phyloP scores from a whole-genome alignment of 176 grass and related monocot genomes.

The Hsuehochloa calcarea region DNA sequence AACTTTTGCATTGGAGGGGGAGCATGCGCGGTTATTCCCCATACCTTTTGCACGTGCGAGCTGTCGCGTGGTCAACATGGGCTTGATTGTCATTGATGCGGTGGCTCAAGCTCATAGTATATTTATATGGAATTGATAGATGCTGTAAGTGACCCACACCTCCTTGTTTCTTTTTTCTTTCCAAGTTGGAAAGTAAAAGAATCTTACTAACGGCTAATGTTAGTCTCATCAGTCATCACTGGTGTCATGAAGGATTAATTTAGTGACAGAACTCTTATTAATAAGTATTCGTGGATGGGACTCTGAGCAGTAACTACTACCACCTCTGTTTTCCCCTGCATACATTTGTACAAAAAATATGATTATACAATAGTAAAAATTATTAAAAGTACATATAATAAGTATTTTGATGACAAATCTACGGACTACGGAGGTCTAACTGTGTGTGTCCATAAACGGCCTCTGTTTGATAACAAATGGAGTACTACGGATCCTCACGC shows the following conservation, averaged over 20 bases:
- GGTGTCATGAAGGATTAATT: background rate
- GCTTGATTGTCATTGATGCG: background rate
- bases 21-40: constrained; percentile 24
- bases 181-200: constrained; percentile 3
- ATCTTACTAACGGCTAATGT: constrained; percentile 25
- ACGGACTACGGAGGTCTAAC: background rate
- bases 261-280: background rate
- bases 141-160: constrained; percentile 22
- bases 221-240: background rate
- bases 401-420: background rate
- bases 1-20: constrained; percentile 19
- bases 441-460: background rate
- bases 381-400: background rate
- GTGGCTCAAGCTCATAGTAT: background rate
- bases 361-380: background rate
- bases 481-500: background rate
- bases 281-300: background rate
- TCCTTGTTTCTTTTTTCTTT: constrained; percentile 6
- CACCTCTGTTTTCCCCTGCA: too few species aligned
- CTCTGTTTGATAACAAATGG: background rate
- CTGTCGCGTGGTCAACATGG: constrained; percentile 18
- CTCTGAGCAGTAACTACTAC: background rate
- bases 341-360: too few species aligned
- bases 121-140: constrained; percentile 10
- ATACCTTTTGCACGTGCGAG: constrained; percentile 31